Evolutionary conservation across 169 alveolate species (phyloP).

Genomic region (Perkinsus marinus): DNA sequence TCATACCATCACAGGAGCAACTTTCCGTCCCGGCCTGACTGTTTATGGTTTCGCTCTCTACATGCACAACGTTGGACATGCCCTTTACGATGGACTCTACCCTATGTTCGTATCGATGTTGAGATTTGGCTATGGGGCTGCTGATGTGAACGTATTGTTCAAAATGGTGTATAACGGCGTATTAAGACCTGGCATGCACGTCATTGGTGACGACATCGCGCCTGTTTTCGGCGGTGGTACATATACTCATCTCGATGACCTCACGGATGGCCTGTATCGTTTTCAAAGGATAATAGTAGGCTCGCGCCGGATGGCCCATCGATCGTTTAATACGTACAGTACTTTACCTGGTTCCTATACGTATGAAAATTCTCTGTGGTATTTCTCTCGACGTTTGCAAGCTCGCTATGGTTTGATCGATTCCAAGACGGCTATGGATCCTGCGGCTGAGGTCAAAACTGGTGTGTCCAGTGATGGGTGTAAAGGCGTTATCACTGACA

Average conservation of each 20-base stretch:
- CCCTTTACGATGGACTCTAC: not conserved
- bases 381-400: not conserved
- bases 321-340: not conserved
- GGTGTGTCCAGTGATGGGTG: not conserved
- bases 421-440: not conserved
- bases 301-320: not conserved
- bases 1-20: not conserved
- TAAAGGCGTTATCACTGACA: not conserved
- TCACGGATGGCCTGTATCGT: not conserved
- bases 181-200: not conserved
- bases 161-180: not conserved
- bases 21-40: not conserved
- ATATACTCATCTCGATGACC: not conserved
- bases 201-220: not conserved
- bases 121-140: not conserved
- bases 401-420: not conserved
- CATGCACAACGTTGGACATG: not conserved
- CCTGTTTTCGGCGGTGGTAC: not conserved
- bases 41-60: not conserved
- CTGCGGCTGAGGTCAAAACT: not conserved
- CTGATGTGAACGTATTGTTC: not conserved
- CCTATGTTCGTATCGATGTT: not conserved
- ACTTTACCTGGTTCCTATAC: not conserved
- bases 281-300: not conserved
- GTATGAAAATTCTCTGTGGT: not conserved